A percentile compares a stretch with the other conserved stretches of the same genome.
phyloP scores from a whole-genome alignment of 2,329 filamentous ascomycete species.

The Aspergillus sergii region DNA sequence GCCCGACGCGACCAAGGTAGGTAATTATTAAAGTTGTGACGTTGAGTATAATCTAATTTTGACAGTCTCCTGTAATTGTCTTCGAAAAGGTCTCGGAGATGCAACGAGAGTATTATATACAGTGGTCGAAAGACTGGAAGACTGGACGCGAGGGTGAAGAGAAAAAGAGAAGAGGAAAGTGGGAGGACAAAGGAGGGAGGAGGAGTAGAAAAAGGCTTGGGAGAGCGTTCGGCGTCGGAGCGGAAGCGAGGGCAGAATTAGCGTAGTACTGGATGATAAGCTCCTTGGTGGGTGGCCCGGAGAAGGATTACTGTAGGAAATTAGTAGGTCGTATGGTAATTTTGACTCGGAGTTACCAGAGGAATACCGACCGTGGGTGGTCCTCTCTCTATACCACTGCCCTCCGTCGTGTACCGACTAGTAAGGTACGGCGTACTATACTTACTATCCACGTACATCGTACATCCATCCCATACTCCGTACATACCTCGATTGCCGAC shows the following conservation, averaged over 20 bases:
- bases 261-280: constrained; percentile 14
- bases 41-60: constrained; percentile 1
- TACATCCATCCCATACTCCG: neutral
- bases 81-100: neutral
- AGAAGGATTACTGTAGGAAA: constrained; percentile 3
- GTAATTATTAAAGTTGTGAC: constrained; percentile 11
- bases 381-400: too few species aligned
- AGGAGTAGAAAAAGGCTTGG: constrained; percentile 16
- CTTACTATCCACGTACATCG: neutral
- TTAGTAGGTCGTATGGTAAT: constrained; percentile 5
- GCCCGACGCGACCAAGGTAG: constrained; percentile 32
- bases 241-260: constrained; percentile 19
- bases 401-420: neutral
- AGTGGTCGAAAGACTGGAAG: constrained; percentile 1
- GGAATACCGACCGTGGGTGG: neutral
- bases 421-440: neutral
- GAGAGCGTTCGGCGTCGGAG: constrained; percentile 17
- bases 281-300: neutral
- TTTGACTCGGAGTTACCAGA: neutral
- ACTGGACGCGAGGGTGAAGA: constrained; percentile 8
- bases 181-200: constrained; percentile 18
- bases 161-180: constrained; percentile 13
- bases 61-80: neutral
- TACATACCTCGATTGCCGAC: neutral
- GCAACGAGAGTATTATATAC: constrained; percentile 7